Evolutionary conservation across 176 grass and related monocot genomes (phyloP).

Genomic region (Carex parvula): DNA sequence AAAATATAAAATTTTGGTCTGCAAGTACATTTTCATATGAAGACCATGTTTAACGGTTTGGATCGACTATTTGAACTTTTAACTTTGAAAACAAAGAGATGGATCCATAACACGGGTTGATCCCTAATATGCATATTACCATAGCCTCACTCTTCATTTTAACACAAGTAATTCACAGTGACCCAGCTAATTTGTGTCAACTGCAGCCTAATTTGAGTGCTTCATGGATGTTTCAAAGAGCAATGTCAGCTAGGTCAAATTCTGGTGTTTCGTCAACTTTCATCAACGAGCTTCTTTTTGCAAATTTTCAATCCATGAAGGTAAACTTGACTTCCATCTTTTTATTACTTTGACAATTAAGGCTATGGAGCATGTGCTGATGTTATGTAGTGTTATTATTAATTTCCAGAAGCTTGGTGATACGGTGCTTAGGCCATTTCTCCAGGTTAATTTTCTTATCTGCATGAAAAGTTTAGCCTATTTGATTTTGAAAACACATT

Average conservation of each 20-base stretch:
- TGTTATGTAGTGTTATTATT: slow-evolving; percentile 21
- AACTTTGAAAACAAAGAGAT: too few species aligned
- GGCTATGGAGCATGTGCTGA: slow-evolving; percentile 22
- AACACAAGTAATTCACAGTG: not conserved
- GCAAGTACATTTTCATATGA: too few species aligned
- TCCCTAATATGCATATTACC: too few species aligned
- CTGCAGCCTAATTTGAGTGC: slow-evolving; percentile 91
- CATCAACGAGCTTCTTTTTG: slow-evolving; percentile 88
- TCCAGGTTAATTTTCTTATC: slow-evolving; percentile 53
- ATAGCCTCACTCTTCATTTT: too few species aligned
- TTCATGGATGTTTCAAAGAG: slow-evolving; percentile 94
- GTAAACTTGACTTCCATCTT: slow-evolving; percentile 34
- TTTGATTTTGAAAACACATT: not conserved
- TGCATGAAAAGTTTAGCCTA: not conserved
- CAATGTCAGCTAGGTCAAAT: slow-evolving; percentile 76
- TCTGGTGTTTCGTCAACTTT: slow-evolving; percentile 62
- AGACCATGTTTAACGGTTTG: too few species aligned
- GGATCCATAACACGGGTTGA: too few species aligned
- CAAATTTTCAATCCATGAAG: slow-evolving; percentile 92
- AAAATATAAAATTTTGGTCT: too few species aligned
- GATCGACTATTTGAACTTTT: too few species aligned
- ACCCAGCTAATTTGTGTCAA: not conserved
- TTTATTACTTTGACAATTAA: not conserved
- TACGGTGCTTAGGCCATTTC: slow-evolving; percentile 74
- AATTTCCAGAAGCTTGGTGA: slow-evolving; percentile 73